Evolutionary conservation across 257 asterid genomes (phyloP), one percentile per base, ranked within the genome.

Genomic region (Gentiana straminea): DNA sequence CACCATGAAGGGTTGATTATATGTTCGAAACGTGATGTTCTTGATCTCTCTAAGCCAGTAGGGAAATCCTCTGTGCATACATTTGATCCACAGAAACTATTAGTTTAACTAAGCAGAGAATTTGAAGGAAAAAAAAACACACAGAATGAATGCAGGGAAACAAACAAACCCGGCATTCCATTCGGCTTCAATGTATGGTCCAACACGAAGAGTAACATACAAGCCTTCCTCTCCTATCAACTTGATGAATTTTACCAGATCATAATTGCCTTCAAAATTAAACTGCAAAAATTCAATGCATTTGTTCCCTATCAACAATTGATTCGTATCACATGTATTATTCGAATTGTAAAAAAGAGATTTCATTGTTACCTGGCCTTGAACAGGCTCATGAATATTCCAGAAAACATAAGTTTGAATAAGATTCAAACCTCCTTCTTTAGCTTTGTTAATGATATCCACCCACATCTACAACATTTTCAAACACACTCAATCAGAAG

Each of bases 161-260:
- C 3, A 4, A 47, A 13, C 13, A 38, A 3, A 5, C 97, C 97
- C 97, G 35, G 73, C 37, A 73, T 81, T 90, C 98, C 98, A 87
- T 80, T 92, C 98, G 6, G 95, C 93, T 70, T 92, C 98, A 15
- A 92, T 79, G 65, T 76, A 88, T 55, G 98, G 98, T 46, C 98
- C 98, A 61, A 92, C 65, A 51, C 98, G 70, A 51, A 92, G 98
- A 4, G 90, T 87, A 0, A 81, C 98, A 76, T 84, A 87, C 79
- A 92, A 8, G 3, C 86, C 98, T 43, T 58, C 63, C 7, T 83
- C 90, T 13, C 73, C 85, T 6, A 91, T 60, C 76, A 77, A 5
- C 54, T 68, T 86, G 57, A 91, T 60, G 84, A 77, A 91, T 41
- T 68, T 91, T 36, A 91, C 57, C 24, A 91, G 37, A 61, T 91